A percentile compares a stretch with the other conserved stretches of the same genome.
Evolutionary conservation across 305 asterid species (phyloP).

Genomic region (Solanum chacoense): DNA sequence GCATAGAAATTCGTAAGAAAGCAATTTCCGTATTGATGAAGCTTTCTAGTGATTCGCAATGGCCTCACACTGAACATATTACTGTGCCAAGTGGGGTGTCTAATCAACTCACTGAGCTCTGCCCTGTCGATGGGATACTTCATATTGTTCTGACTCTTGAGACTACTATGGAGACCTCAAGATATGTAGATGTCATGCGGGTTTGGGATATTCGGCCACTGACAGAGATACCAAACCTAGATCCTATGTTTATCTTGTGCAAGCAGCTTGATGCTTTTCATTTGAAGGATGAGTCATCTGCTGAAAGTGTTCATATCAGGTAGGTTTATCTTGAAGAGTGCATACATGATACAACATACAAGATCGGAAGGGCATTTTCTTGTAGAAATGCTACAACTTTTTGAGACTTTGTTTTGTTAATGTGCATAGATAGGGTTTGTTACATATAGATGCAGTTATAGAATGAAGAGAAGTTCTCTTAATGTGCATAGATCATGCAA

Average conservation of each 20-base stretch:
- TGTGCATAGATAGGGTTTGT: not conserved
- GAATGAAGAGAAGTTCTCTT: not conserved
- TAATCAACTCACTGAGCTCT: not conserved
- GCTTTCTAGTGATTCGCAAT: constrained; percentile 1
- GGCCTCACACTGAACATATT: not conserved
- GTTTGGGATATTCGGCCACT: constrained; percentile 9
- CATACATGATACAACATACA: not conserved
- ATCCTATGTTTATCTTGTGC: constrained; percentile 2
- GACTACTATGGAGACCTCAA: not conserved
- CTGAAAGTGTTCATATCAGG: constrained; percentile 1
- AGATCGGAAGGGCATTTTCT: not conserved
- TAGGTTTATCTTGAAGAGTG: not conserved
- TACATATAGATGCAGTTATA: not conserved
- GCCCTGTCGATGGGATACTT: not conserved
- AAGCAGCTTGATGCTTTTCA: constrained; percentile 2
- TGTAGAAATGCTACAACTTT: not conserved
- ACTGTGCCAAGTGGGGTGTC: not conserved
- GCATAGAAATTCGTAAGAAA: constrained; percentile 5
- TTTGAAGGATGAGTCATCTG: not conserved
- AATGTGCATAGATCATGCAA: not conserved
- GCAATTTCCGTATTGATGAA: constrained; percentile 10
- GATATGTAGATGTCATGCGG: not conserved
- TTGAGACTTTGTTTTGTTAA: not conserved
- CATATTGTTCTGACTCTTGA: constrained; percentile 10
- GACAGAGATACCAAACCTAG: constrained; percentile 3